phyloP scores from a whole-genome alignment of 257 asterid species.

The Solanum arcanum region DNA sequence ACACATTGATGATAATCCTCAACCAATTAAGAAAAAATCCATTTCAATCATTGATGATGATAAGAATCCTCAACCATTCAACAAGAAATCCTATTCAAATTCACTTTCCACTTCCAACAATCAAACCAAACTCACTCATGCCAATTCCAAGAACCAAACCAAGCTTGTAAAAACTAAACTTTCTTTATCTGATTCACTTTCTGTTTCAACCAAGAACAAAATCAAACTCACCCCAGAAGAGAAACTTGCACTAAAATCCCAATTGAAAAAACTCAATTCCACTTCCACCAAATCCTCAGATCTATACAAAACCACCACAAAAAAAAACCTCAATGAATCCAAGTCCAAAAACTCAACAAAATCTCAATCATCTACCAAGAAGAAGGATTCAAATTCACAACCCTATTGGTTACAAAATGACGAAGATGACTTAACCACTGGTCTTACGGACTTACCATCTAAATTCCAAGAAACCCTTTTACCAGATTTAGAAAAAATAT shows the following conservation, averaged over 20 bases:
- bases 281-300: constrained; percentile 37
- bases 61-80: neutral
- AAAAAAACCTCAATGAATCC: constrained; percentile 22
- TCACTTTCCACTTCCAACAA: constrained; percentile 10
- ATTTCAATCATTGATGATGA: neutral
- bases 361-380: constrained; percentile 7
- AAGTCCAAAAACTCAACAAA: constrained; percentile 1
- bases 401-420: constrained; percentile 36
- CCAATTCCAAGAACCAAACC: constrained; percentile 38
- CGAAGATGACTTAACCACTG: constrained; percentile 52
- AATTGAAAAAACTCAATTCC: constrained; percentile 56
- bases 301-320: constrained; percentile 33
- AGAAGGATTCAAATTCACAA: constrained; percentile 9
- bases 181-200: neutral
- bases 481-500: constrained; percentile 73
- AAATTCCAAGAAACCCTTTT: constrained; percentile 65
- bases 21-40: constrained; percentile 19
- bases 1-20: neutral
- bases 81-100: constrained; percentile 22
- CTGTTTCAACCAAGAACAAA: constrained; percentile 18
- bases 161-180: constrained; percentile 13
- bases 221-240: constrained; percentile 20
- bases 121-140: constrained; percentile 12
- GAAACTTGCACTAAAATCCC: constrained; percentile 23
- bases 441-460: constrained; percentile 51